Conservation (phyloP, 2,329 filamentous ascomycete genomes). For the Aureobasidium sp. region DNA sequence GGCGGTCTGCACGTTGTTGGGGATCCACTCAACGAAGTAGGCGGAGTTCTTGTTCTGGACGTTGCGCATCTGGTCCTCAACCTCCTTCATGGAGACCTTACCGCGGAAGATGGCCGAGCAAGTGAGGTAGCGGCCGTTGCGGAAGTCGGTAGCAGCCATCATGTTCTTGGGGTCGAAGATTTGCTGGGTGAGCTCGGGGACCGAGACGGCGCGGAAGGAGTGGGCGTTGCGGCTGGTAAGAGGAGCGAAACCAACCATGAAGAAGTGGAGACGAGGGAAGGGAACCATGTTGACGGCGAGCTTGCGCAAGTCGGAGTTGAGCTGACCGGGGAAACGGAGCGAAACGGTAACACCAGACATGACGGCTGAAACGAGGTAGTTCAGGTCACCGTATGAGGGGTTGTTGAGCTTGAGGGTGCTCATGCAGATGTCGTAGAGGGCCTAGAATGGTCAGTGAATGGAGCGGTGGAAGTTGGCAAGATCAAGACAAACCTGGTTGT, state of each 20-base stretch:
- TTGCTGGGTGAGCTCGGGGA: constrained; percentile 98
- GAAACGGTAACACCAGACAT: constrained; percentile 99
- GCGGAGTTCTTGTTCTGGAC: constrained; percentile 99
- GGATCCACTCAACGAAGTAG: constrained; percentile 99
- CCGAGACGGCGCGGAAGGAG: constrained; percentile 95
- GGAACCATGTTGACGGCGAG: constrained; percentile 99
- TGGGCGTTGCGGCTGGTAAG: constrained; percentile 86
- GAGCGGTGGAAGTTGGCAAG: not conserved
- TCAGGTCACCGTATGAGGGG: constrained; percentile 97
- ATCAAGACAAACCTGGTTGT: constrained; percentile 69
- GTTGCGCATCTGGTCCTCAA: constrained; percentile 99
- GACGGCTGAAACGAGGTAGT: constrained; percentile 98
- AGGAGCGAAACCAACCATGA: constrained; percentile 99
- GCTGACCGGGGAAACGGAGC: constrained; percentile 97
- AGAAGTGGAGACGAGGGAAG: constrained; percentile 99
- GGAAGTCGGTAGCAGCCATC: constrained; percentile 99
- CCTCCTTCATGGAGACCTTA: constrained; percentile 99
- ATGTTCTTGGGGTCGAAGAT: constrained; percentile 99
- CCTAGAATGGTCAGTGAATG: constrained; percentile 39
- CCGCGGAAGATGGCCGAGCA: constrained; percentile 99
- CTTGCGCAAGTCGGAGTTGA: constrained; percentile 99
- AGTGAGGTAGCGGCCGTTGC: constrained; percentile 98
- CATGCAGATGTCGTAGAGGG: constrained; percentile 99
- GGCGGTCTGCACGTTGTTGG: constrained; percentile 99
- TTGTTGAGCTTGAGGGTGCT: constrained; percentile 97